A percentile compares a stretch with the other conserved stretches of the same genome.
phyloP scores from a whole-genome alignment of 441 rosid species.

The Gossypium trilobum region DNA sequence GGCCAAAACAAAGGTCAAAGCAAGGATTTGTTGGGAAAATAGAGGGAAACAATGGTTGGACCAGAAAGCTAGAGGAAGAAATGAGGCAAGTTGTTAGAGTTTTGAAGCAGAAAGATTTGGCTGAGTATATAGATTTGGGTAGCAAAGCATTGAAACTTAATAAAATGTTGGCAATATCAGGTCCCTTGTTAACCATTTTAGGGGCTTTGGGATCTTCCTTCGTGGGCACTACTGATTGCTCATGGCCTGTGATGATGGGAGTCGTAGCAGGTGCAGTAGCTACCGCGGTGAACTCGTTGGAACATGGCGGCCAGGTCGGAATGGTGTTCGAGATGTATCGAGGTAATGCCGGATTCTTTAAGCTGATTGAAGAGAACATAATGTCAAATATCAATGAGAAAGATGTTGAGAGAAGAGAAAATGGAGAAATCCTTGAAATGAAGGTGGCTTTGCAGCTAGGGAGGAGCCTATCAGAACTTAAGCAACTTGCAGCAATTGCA shows the following conservation, averaged over 20 bases:
- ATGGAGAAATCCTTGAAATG: constrained; percentile 45
- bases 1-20: constrained; percentile 28
- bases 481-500: constrained; percentile 32
- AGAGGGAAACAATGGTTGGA: constrained; percentile 37
- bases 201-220: constrained; percentile 48
- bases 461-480: constrained; percentile 58
- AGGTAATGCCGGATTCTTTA: constrained; percentile 52
- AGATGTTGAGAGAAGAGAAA: constrained; percentile 39
- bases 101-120: constrained; percentile 41
- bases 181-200: constrained; percentile 48
- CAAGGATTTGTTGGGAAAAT: background rate
- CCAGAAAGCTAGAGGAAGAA: constrained; percentile 36
- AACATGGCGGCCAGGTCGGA: constrained; percentile 67
- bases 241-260: constrained; percentile 33
- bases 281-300: constrained; percentile 37
- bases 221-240: constrained; percentile 20
- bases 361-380: constrained; percentile 41
- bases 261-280: constrained; percentile 45
- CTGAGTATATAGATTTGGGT: constrained; percentile 50
- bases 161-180: constrained; percentile 48
- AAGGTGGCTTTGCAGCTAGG: constrained; percentile 59
- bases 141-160: constrained; percentile 39
- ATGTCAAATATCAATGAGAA: constrained; percentile 28
- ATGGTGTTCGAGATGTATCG: constrained; percentile 85
- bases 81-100: constrained; percentile 39